Evolutionary conservation across 176 grass and related monocot genomes (phyloP).

Genomic region (Paspalum vaginatum): DNA sequence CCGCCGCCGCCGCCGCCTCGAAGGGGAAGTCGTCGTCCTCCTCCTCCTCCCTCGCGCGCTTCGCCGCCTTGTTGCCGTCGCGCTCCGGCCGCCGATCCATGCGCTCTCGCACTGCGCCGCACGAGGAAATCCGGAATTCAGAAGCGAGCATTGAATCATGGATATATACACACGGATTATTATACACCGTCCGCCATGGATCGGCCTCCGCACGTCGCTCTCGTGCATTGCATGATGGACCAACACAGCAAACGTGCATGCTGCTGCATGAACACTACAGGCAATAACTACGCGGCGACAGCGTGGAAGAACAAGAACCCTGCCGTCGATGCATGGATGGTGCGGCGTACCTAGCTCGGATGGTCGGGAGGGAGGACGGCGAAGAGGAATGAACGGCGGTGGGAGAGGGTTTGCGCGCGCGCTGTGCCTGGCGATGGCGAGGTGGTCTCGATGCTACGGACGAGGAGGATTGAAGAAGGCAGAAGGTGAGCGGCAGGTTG

Average conservation of each 20-base stretch:
- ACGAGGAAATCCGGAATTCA: neutral
- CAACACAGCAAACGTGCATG: neutral
- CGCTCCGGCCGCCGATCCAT: constrained; percentile 46
- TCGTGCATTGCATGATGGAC: no score
- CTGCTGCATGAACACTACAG: neutral
- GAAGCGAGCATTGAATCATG: neutral
- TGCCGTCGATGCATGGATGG: neutral
- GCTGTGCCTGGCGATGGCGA: neutral
- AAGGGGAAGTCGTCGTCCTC: constrained; percentile 41
- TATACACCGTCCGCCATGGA: neutral
- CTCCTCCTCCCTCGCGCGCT: constrained; percentile 50
- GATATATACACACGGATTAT: neutral
- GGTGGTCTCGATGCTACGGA: neutral
- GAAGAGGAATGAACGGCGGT: no score
- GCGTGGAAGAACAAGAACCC: neutral
- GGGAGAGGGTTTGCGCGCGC: neutral
- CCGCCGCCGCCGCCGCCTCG: constrained; percentile 12
- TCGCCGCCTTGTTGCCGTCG: constrained; percentile 12
- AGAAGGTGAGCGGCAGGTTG: neutral
- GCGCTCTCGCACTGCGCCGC: neutral
- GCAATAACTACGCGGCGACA: neutral
- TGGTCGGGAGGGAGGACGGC: no score
- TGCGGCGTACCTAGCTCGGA: no score
- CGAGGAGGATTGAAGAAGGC: neutral
- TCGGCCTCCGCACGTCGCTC: neutral